A percentile compares a stretch with the other conserved stretches of the same genome.
Conservation (phyloP, 2,329 filamentous ascomycete species). For the Xylaria multiplex region DNA sequence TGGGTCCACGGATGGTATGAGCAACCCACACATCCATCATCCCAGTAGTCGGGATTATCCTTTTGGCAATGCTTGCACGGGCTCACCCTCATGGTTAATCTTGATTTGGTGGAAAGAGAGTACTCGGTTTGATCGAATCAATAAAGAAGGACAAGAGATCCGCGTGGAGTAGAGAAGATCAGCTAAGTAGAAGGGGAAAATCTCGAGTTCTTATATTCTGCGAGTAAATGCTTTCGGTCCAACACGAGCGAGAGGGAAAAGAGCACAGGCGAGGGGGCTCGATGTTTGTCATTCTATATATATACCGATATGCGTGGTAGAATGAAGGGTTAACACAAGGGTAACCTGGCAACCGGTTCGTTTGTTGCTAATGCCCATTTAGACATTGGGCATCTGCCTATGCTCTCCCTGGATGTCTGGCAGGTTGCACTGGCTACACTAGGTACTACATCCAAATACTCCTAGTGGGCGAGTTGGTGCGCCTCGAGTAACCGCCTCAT, state of each 20-base stretch:
- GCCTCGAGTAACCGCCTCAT: neutral
- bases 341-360: neutral
- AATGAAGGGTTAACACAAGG: neutral
- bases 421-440: neutral
- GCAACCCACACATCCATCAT: neutral
- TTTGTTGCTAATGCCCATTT: neutral
- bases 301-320: neutral
- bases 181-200: neutral
- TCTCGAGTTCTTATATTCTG: conserved; percentile 7
- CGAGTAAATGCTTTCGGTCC: neutral
- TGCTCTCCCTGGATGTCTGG: neutral
- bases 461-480: neutral
- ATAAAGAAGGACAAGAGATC: neutral
- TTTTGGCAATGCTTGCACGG: conserved; percentile 21
- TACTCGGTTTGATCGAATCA: neutral
- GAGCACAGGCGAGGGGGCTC: too few species aligned
- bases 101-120: neutral
- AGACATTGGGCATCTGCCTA: neutral
- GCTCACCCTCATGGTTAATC: conserved; percentile 5
- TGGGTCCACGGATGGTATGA: conserved; percentile 20
- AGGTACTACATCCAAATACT: neutral
- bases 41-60: neutral
- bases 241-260: neutral
- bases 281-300: too few species aligned
- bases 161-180: neutral